These are phyloP conservation scores for Thelonectria rubi DNA, from an alignment of 2,329 filamentous ascomycete genomes.

Conservation along the genomic window DNA sequence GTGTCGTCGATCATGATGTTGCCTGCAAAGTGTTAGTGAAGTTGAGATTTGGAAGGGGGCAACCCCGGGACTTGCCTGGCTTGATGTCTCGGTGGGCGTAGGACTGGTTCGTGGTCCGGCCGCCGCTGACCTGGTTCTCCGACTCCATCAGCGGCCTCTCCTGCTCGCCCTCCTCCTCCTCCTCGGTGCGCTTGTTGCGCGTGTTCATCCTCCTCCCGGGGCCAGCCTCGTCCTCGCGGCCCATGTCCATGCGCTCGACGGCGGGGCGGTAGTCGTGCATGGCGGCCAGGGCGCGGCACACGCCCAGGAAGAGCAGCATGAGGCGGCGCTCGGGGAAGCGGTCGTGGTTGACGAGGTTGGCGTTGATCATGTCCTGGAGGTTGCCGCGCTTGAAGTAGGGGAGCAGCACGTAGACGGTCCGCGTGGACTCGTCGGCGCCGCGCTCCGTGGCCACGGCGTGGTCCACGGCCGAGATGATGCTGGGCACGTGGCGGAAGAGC, in stretches of 20 bases:
- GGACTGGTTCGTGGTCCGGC: conserved; percentile 71
- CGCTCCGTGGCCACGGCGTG: conserved; percentile 82
- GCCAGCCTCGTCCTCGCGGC: conserved; percentile 47
- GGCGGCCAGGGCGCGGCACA: conserved; percentile 84
- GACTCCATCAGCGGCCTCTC: conserved; percentile 85
- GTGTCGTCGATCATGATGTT: conserved; percentile 99
- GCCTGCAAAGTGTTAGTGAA: conserved; percentile 53
- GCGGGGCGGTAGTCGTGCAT: conserved; percentile 85
- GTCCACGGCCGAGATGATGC: conserved; percentile 88
- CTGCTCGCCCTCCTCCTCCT: conserved; percentile 77
- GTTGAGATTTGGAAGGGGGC: conserved; percentile 5
- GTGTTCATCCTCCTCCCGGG: conserved; percentile 43
- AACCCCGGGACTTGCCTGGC: conserved; percentile 78
- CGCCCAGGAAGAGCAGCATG: conserved; percentile 90
- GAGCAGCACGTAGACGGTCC: conserved; percentile 95
- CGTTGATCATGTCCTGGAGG: conserved; percentile 97
- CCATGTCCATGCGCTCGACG: conserved; percentile 64
- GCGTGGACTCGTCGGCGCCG: conserved; percentile 70
- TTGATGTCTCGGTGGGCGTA: conserved; percentile 98
- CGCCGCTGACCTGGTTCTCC: conserved; percentile 72
- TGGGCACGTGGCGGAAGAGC: conserved; percentile 82
- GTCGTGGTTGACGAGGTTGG: conserved; percentile 95
- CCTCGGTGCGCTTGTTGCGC: conserved; percentile 60
- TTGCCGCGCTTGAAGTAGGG: conserved; percentile 97
- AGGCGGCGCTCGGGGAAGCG: conserved; percentile 87